These are phyloP conservation scores for Pseudofabraea citricarpa DNA, from an alignment of 2,329 filamentous ascomycete genomes.

Conservation along the genomic window DNA sequence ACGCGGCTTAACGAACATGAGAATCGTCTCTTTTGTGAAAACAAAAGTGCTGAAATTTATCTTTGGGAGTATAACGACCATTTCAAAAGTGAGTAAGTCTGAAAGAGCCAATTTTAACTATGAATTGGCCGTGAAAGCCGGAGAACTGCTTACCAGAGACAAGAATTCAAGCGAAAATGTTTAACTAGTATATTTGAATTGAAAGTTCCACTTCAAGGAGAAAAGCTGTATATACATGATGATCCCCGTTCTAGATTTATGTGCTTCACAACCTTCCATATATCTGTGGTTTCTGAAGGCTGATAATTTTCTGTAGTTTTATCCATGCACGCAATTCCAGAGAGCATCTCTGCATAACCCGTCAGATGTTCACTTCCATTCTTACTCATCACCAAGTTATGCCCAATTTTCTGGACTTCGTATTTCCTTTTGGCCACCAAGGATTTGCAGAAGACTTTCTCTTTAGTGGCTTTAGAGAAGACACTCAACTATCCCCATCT, in stretches of 20 bases:
- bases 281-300: neutral
- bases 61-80: too few relatives aligned
- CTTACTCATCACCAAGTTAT: conserved; percentile 30
- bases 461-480: conserved; percentile 31
- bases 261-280: conserved; percentile 8
- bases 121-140: too few relatives aligned
- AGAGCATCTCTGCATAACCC: conserved; percentile 10
- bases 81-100: too few relatives aligned
- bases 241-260: conserved; percentile 20
- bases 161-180: too few relatives aligned
- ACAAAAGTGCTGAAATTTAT: too few relatives aligned
- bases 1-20: too few relatives aligned
- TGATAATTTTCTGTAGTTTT: conserved; percentile 12
- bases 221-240: too few relatives aligned
- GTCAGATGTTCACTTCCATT: conserved; percentile 15
- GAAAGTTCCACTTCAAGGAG: too few relatives aligned
- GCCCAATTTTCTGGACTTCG: conserved; percentile 31
- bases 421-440: conserved; percentile 31
- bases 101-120: too few relatives aligned
- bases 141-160: too few relatives aligned
- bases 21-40: too few relatives aligned
- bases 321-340: conserved; percentile 17
- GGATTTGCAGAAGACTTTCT: conserved; percentile 28
- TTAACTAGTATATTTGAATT: too few relatives aligned
- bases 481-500: conserved; percentile 14